Conservation (phyloP, 2,329 filamentous ascomycete genomes). For the Capronia coronata region DNA sequence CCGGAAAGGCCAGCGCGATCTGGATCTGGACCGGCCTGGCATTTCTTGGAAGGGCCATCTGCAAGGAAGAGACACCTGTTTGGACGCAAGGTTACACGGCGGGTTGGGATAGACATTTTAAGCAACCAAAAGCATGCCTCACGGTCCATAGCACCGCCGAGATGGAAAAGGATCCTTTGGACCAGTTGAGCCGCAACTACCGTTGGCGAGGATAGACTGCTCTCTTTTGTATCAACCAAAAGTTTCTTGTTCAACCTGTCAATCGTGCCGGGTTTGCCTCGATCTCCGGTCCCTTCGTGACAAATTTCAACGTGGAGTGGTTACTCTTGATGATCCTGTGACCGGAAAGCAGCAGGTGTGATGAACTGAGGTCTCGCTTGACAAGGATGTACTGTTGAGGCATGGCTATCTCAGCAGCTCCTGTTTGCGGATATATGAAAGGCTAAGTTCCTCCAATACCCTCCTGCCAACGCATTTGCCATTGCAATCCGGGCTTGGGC, state of each 20-base stretch:
- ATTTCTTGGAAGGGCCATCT: conserved; percentile 1
- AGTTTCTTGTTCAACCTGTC: conserved; percentile 15
- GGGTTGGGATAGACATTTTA: conserved; percentile 5
- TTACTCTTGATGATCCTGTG: conserved; percentile 8
- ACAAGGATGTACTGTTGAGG: conserved; percentile 16
- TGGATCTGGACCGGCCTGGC: conserved; percentile 14
- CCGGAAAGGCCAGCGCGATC: conserved; percentile 7
- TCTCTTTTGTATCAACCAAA: conserved; percentile 12
- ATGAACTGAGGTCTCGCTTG: conserved; percentile 5
- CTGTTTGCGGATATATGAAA: conserved; percentile 16
- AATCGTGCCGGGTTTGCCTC: conserved; percentile 4
- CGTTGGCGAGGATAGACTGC: conserved; percentile 14
- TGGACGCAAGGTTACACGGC: conserved; percentile 16
- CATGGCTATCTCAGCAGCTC: neutral
- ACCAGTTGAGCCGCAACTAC: conserved; percentile 6
- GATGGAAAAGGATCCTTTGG: conserved; percentile 9
- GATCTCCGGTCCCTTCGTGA: conserved; percentile 8
- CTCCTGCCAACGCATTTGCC: conserved; percentile 17
- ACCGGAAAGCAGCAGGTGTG: conserved; percentile 14
- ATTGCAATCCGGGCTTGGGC: conserved; percentile 24
- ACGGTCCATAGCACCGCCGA: conserved; percentile 2
- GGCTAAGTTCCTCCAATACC: conserved; percentile 13
- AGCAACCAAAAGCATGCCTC: conserved; percentile 2
- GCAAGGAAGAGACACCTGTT: neutral
- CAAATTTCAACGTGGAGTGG: conserved; percentile 12